Percentiles rank a stretch among this genome's conserved stretches.
Conservation (phyloP, 345 rosid genomes). For the Syzygium aqueum region DNA sequence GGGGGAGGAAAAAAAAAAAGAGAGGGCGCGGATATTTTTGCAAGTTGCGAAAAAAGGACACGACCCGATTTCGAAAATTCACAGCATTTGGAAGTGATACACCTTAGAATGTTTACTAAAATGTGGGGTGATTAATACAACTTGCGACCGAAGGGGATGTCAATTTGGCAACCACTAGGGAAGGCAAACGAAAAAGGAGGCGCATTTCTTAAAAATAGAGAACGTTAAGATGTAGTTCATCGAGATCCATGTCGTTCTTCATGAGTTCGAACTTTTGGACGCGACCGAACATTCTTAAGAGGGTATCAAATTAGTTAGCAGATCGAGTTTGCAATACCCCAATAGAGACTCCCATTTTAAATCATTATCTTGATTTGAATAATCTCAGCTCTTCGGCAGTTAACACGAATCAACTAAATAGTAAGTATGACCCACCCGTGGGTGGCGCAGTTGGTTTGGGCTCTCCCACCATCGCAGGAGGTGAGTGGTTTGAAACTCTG, state of each 20-base stretch:
- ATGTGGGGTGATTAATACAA: neutral
- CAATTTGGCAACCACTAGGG: neutral
- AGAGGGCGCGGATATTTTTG: neutral
- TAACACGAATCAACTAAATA: neutral
- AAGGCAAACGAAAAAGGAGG: neutral
- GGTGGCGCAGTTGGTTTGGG: too few relatives aligned
- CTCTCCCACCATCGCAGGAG: too few relatives aligned
- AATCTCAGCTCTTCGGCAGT: neutral
- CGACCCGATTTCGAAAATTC: neutral
- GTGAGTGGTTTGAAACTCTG: too few relatives aligned
- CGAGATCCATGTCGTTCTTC: neutral
- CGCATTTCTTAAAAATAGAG: neutral
- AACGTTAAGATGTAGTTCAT: neutral
- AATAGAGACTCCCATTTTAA: accelerated
- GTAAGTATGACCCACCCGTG: too few relatives aligned
- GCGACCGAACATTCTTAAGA: accelerated
- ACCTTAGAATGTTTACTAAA: neutral
- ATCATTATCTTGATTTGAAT: neutral
- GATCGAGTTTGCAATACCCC: neutral
- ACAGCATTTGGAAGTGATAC: neutral
- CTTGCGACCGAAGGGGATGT: neutral
- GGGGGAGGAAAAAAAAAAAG: neutral
- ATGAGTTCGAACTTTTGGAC: neutral
- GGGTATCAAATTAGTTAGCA: neutral
- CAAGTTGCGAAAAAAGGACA: neutral